Evolutionary conservation across 176 grass and related monocot species (phyloP).

Genomic region (Zizania latifolia): DNA sequence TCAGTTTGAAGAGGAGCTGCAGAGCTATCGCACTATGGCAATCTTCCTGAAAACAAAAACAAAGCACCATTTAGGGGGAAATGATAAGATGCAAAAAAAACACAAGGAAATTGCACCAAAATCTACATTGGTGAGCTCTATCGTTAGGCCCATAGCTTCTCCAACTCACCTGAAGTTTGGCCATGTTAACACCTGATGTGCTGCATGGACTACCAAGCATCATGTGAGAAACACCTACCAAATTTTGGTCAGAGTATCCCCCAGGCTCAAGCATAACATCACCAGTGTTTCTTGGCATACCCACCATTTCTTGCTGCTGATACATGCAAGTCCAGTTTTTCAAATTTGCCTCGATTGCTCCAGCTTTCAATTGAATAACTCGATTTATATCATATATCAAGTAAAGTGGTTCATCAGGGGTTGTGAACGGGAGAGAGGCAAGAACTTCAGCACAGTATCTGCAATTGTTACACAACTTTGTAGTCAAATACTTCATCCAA

Average conservation of each 20-base stretch:
- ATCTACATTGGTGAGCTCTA: neutral
- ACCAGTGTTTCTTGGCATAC: slow-evolving; percentile 20
- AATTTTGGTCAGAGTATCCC: slow-evolving; percentile 28
- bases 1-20: slow-evolving; percentile 88
- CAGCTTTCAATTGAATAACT: slow-evolving; percentile 86
- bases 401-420: slow-evolving; percentile 88
- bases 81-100: slow-evolving; percentile 7
- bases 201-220: slow-evolving; percentile 44
- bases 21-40: slow-evolving; percentile 78
- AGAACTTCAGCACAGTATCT: slow-evolving; percentile 97
- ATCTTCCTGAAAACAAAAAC: slow-evolving; percentile 68
- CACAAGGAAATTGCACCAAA: neutral
- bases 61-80: slow-evolving; percentile 17
- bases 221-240: slow-evolving; percentile 32
- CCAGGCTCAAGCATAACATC: slow-evolving; percentile 49
- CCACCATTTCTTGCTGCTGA: slow-evolving; percentile 36
- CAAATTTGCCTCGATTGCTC: slow-evolving; percentile 81
- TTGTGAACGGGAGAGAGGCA: slow-evolving; percentile 84
- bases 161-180: slow-evolving; percentile 68
- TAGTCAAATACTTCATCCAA: slow-evolving; percentile 23
- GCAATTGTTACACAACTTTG: slow-evolving; percentile 38
- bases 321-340: slow-evolving; percentile 81
- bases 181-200: slow-evolving; percentile 45
- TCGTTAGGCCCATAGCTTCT: neutral
- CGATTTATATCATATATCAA: slow-evolving; percentile 99